Conservation (phyloP, 2,329 filamentous ascomycete genomes). For the Colletotrichum sp. region DNA sequence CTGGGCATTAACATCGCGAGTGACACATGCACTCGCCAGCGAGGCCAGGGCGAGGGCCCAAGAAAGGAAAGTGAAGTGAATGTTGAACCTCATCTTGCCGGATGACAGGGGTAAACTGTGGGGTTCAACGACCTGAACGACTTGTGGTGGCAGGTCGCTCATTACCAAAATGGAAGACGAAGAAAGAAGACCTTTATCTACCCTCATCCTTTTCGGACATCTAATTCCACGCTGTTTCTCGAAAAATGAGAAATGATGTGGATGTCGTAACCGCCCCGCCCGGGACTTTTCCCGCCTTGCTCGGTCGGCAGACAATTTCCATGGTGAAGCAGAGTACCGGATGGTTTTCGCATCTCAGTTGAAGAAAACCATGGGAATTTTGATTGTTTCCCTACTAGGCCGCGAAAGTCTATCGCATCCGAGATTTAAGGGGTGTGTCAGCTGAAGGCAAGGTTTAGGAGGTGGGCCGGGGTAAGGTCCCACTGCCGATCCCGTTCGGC, state of each 20-base stretch:
- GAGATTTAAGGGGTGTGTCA: constrained; percentile 11
- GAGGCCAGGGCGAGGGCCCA: neutral
- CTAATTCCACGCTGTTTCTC: neutral
- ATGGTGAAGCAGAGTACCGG: neutral
- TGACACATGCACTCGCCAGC: neutral
- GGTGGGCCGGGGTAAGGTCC: neutral
- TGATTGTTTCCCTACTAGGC: neutral
- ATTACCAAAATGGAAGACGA: neutral
- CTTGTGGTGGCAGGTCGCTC: neutral
- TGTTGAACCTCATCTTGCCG: neutral
- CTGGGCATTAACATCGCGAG: neutral
- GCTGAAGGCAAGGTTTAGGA: neutral
- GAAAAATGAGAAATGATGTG: neutral
- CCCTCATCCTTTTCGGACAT: neutral
- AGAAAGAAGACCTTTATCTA: neutral
- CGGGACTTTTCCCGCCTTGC: neutral
- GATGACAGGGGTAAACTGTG: neutral
- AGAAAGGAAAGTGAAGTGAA: neutral
- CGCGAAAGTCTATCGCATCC: neutral
- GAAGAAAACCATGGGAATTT: neutral
- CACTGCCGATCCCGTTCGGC: neutral
- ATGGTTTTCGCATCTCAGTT: neutral
- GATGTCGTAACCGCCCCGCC: neutral
- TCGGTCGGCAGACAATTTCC: neutral
- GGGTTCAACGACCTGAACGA: neutral